Conservation (phyloP, 805 yeast species). For the Suhomyces sp. region DNA sequence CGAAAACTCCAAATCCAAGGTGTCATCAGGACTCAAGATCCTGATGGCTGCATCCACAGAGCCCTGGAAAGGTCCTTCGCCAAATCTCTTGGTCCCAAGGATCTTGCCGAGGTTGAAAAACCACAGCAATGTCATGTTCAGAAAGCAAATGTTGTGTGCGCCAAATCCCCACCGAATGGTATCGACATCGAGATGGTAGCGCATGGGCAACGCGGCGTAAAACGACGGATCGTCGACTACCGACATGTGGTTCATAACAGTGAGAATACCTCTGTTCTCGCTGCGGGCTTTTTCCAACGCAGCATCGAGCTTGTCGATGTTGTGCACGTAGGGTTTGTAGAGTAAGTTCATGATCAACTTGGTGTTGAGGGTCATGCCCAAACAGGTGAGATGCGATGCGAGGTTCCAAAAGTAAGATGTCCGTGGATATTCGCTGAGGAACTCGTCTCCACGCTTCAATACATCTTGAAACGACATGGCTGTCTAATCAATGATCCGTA, state of each 20-base stretch:
- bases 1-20: constrained; percentile 44
- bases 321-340: constrained; percentile 61
- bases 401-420: constrained; percentile 57
- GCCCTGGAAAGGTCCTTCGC: constrained; percentile 90
- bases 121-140: constrained; percentile 43
- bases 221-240: constrained; percentile 88
- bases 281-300: constrained; percentile 60
- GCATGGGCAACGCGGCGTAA: constrained; percentile 83
- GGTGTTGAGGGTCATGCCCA: constrained; percentile 60
- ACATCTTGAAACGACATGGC: constrained; percentile 69
- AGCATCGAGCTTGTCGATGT: constrained; percentile 59
- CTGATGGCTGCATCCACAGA: constrained; percentile 84
- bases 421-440: constrained; percentile 62
- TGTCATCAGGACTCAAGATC: constrained; percentile 75
- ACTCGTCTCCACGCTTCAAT: constrained; percentile 68
- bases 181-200: constrained; percentile 57
- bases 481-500: no score
- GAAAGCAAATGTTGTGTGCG: constrained; percentile 87
- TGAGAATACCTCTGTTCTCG: constrained; percentile 74
- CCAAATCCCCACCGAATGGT: constrained; percentile 92
- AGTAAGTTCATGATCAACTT: constrained; percentile 58
- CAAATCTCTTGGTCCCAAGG: constrained; percentile 83
- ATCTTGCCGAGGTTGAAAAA: constrained; percentile 89
- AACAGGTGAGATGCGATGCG: constrained; percentile 66
- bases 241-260: constrained; percentile 92